These are phyloP conservation scores for Amylostereum areolatum DNA, from an alignment of 1,284 basidiomycete genomes.

Conservation along the genomic window DNA sequence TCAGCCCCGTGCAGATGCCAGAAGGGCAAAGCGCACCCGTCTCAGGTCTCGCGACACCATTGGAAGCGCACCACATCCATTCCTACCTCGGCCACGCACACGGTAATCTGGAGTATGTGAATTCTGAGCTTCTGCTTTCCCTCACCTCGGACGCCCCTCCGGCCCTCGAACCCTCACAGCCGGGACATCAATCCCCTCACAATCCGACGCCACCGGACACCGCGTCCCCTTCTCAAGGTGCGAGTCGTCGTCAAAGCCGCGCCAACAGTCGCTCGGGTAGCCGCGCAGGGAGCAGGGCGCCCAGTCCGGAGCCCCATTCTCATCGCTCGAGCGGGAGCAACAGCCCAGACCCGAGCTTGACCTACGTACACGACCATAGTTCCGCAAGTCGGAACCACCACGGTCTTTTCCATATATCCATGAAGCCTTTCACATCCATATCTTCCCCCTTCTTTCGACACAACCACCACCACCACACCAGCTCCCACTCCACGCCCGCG, in stretches of 20 bases:
- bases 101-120: slow-evolving; percentile 62
- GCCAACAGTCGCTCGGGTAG: slow-evolving; percentile 24
- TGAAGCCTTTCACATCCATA: slow-evolving; percentile 54
- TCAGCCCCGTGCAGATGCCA: slow-evolving; percentile 24
- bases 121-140: slow-evolving; percentile 74
- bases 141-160: slow-evolving; percentile 33
- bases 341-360: slow-evolving; percentile 27
- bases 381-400: slow-evolving; percentile 47
- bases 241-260: slow-evolving; percentile 26
- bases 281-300: slow-evolving; percentile 32
- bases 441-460: slow-evolving; percentile 30
- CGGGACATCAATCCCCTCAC: slow-evolving; percentile 15
- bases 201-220: slow-evolving; percentile 20
- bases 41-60: slow-evolving; percentile 29
- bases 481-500: slow-evolving; percentile 21
- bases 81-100: slow-evolving; percentile 19
- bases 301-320: slow-evolving; percentile 40
- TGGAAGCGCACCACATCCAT: slow-evolving; percentile 19
- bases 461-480: no score
- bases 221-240: slow-evolving; percentile 1
- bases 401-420: slow-evolving; percentile 49
- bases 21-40: slow-evolving; percentile 8
- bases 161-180: slow-evolving; percentile 27
- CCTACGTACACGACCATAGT: slow-evolving; percentile 43
- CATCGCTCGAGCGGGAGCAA: slow-evolving; percentile 14